A percentile compares a stretch with the other conserved stretches of the same genome.
phyloP scores from a whole-genome alignment of 2,329 filamentous ascomycete genomes.

The Penicillium hordei region DNA sequence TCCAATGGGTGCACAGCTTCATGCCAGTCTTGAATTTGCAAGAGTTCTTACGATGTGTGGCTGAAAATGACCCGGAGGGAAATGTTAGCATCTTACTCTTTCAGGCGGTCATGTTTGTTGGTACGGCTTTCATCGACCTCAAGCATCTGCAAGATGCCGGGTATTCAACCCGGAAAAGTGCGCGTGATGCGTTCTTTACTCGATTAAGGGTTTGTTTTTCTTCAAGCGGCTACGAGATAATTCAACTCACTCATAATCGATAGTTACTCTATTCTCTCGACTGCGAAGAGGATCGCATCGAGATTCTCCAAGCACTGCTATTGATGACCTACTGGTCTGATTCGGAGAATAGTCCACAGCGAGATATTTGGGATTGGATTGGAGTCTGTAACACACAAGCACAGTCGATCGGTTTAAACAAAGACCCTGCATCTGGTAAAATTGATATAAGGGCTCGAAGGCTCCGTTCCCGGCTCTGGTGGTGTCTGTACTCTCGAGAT shows the following conservation, averaged over 20 bases:
- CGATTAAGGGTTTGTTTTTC: conserved; percentile 67
- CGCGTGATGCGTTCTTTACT: conserved; percentile 78
- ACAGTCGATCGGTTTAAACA: conserved; percentile 82
- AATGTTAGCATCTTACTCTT: conserved; percentile 80
- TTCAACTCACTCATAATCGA: conserved; percentile 11
- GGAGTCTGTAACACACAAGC: conserved; percentile 83
- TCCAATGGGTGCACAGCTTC: conserved; percentile 84
- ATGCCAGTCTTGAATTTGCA: conserved; percentile 76
- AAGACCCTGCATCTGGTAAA: conserved; percentile 62
- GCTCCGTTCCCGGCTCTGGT: conserved; percentile 88
- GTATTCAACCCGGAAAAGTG: conserved; percentile 71
- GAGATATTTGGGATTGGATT: conserved; percentile 96
- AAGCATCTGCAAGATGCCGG: conserved; percentile 70
- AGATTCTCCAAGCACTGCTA: conserved; percentile 77
- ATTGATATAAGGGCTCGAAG: conserved; percentile 68
- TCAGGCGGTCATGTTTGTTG: conserved; percentile 91
- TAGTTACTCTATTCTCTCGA: conserved; percentile 87
- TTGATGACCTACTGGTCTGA: conserved; percentile 95
- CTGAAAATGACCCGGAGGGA: conserved; percentile 63
- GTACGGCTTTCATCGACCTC: conserved; percentile 78
- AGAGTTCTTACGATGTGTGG: conserved; percentile 56
- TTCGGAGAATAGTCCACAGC: conserved; percentile 78
- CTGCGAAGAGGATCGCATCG: conserved; percentile 81
- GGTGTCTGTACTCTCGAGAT: conserved; percentile 90
- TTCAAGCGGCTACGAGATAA: neutral